Evolutionary conservation across 1,139 yeast species (phyloP).

Genomic region (Yarrowia galli): DNA sequence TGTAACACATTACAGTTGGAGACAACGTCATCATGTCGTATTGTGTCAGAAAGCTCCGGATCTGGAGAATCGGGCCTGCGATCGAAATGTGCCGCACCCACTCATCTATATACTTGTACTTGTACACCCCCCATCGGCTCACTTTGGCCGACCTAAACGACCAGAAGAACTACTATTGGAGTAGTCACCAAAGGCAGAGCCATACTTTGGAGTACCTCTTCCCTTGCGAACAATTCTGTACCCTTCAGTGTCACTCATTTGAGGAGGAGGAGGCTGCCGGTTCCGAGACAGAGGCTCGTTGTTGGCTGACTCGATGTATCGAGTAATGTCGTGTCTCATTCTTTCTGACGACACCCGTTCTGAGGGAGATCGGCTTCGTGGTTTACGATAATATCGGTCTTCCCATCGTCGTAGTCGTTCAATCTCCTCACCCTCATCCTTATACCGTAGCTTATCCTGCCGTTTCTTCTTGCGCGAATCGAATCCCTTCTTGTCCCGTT

Average conservation of each 20-base stretch:
- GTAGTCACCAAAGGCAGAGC: not conserved
- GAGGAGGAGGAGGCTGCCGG: not conserved
- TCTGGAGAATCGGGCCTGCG: too few species aligned
- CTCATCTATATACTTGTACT: not conserved
- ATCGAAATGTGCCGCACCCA: too few species aligned
- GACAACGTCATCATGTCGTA: not conserved
- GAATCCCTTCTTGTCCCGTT: not conserved
- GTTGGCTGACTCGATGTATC: not conserved
- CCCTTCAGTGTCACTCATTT: not conserved
- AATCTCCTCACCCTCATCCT: not conserved
- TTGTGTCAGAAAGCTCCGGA: not conserved
- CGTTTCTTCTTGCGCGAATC: not conserved
- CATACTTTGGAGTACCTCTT: not conserved
- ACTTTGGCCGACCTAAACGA: constrained; percentile 1
- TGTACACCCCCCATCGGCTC: too few species aligned
- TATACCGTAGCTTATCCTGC: not conserved
- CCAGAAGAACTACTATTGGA: not conserved
- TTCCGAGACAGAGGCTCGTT: not conserved
- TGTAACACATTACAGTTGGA: constrained; percentile 5
- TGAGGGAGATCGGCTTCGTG: not conserved
- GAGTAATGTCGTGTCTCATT: not conserved
- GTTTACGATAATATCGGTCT: not conserved
- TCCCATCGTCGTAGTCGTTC: not conserved
- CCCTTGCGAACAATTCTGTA: not conserved
- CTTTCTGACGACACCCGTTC: not conserved